phyloP scores from a whole-genome alignment of 2,329 filamentous ascomycete genomes.

The Verticillium dahliae region DNA sequence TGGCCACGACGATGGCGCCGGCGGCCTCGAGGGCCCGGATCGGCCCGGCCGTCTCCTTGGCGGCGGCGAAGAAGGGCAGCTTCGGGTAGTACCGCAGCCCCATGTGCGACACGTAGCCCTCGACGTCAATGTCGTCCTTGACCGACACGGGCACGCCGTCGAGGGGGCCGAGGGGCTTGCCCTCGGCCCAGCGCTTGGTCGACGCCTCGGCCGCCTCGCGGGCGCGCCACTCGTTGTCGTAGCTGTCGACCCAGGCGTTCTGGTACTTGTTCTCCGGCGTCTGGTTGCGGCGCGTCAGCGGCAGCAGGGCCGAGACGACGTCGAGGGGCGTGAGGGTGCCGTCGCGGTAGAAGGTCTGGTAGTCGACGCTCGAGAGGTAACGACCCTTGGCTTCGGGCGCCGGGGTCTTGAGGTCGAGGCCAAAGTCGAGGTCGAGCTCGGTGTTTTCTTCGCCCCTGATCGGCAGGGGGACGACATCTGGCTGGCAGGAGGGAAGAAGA shows the following conservation, averaged over 20 bases:
- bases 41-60: constrained; percentile 59
- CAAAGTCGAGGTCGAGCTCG: constrained; percentile 29
- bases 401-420: constrained; percentile 30
- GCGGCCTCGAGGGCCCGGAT: constrained; percentile 64
- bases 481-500: constrained; percentile 28
- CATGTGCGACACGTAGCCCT: constrained; percentile 61
- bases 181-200: constrained; percentile 62
- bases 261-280: constrained; percentile 54
- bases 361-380: constrained; percentile 70
- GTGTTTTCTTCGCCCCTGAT: constrained; percentile 18
- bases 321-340: constrained; percentile 65
- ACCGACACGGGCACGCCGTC: constrained; percentile 80
- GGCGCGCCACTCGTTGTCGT: constrained; percentile 42
- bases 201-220: constrained; percentile 66
- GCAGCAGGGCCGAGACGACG: constrained; percentile 65
- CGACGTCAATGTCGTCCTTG: constrained; percentile 72
- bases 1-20: constrained; percentile 69
- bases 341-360: constrained; percentile 65
- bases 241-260: constrained; percentile 65
- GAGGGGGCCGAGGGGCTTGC: constrained; percentile 59
- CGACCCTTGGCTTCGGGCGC: constrained; percentile 30
- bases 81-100: constrained; percentile 58
- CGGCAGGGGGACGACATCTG: constrained; percentile 48
- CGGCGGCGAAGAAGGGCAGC: constrained; percentile 41
- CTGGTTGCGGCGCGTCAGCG: constrained; percentile 58